Base-by-base conservation (phyloP, 169 alveolate genomes). In the Cryptosporidium viatorum region DNA sequence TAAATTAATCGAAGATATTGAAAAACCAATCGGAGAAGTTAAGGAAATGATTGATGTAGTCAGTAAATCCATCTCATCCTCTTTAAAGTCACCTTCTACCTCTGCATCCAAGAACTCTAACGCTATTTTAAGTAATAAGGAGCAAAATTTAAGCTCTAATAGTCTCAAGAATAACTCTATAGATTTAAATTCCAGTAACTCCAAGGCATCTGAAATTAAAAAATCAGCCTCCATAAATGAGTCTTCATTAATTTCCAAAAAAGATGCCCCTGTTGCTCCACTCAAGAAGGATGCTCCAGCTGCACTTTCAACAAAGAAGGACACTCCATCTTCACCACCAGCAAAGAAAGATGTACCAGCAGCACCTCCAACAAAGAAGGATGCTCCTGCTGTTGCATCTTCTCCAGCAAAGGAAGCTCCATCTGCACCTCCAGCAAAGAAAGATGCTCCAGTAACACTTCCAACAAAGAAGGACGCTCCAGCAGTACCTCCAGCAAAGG, bases 11-110 rank as follows among this genome's bases (percentile, higher is more conserved):
- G 70, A 73, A 51, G 43, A 73, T 33, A 59, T 73, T n/a, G 86
- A 73, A 23, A 51, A 55, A 35, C 86, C 86, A 23, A 73, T 73
- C n/a, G 60, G 60, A 31, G 86, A 73, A 73, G 69, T 73, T 16
- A n/a, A 55, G 23, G 35, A 55, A 33, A 73, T 73, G 55, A 71
- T 59, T 26, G 70, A 58, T 55, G 6, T 10, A 33, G 70, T 73
- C 39, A 39, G 68, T 55, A 73, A 55, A 16, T 52, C 86, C 16
- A 21, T 73, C 26, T 39, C 84, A 43, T 23, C 74, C 16, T 67
- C 84, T 45, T 26, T 26, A n/a, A 69, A 69, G 18, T 26, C 33
- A 14, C 29, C 50, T 31, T 65, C 71, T 29, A 29, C 16, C 14
- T 69, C 84, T 26, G 16, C 7, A 1, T 26, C 43, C 37, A 69